Conservation (phyloP, 2,329 filamentous ascomycete species). For the Xylariomycetidae sp. region DNA sequence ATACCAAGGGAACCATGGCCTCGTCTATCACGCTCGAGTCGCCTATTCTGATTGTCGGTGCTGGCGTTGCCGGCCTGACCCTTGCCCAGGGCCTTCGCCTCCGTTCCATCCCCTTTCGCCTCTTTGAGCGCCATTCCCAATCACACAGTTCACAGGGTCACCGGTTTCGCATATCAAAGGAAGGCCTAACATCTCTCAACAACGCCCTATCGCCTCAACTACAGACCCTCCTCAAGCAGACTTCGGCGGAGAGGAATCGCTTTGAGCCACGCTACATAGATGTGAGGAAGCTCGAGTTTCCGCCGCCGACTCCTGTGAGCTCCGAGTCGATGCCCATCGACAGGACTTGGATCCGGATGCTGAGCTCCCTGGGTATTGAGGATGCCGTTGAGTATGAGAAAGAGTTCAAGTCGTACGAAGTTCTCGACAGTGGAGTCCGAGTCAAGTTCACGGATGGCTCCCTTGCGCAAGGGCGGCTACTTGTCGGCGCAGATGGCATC, state of each 20-base stretch:
- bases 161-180: conserved; percentile 23
- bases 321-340: conserved; percentile 20
- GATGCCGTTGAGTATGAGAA: conserved; percentile 25
- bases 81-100: conserved; percentile 28
- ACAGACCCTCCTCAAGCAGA: conserved; percentile 14
- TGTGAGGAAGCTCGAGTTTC: conserved; percentile 16
- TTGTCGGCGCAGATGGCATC: conserved; percentile 27
- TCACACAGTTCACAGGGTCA: conserved; percentile 21
- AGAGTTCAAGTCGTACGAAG: conserved; percentile 21
- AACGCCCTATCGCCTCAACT: conserved; percentile 20
- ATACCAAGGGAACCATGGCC: not conserved
- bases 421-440: conserved; percentile 14
- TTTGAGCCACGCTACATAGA: conserved; percentile 24
- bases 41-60: conserved; percentile 34
- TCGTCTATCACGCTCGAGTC: conserved; percentile 6
- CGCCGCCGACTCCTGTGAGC: conserved; percentile 10
- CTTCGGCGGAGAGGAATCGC: conserved; percentile 12
- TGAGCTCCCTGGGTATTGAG: conserved; percentile 19
- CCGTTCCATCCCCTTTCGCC: conserved; percentile 22
- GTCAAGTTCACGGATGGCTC: conserved; percentile 23
- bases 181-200: conserved; percentile 18
- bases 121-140: conserved; percentile 22
- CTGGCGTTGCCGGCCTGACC: conserved; percentile 37
- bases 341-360: conserved; percentile 24
- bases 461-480: conserved; percentile 15